Evolutionary conservation across 805 yeast genomes (phyloP).

Genomic region (Ogataea angusta): DNA sequence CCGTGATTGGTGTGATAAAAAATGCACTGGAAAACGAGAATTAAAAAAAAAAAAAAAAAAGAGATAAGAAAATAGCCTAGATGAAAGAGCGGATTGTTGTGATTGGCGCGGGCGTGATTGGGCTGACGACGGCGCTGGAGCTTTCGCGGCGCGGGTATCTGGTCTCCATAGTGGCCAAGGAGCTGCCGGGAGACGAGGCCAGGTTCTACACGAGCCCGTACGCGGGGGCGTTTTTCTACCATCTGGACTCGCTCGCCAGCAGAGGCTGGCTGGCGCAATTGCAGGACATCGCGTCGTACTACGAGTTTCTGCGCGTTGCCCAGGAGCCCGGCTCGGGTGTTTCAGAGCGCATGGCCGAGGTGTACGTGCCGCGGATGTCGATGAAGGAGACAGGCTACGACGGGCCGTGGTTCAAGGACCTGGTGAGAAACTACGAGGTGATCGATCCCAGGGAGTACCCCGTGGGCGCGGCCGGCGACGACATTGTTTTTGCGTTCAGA

Average conservation of each 20-base stretch:
- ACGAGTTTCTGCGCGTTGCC: conserved; percentile 36
- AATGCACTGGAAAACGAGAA: conserved; percentile 51
- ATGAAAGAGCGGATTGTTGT: conserved; percentile 16
- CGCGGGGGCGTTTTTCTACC: conserved; percentile 49
- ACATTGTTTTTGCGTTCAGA: conserved; percentile 42
- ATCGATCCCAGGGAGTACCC: conserved; percentile 33
- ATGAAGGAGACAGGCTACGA: conserved; percentile 27
- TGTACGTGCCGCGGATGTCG: conserved; percentile 28
- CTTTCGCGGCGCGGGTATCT: conserved; percentile 39
- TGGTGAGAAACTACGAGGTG: conserved; percentile 35
- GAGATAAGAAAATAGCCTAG: too few relatives aligned
- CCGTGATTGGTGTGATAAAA: conserved; percentile 84
- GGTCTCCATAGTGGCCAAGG: conserved; percentile 49
- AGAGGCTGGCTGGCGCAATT: conserved; percentile 27
- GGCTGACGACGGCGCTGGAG: conserved; percentile 49
- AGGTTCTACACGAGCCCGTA: conserved; percentile 43
- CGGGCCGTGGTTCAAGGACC: conserved; percentile 39
- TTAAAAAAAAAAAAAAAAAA: background rate
- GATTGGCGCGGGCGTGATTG: conserved; percentile 52
- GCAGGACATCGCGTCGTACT: conserved; percentile 37
- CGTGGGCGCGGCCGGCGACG: conserved; percentile 23
- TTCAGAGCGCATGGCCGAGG: conserved; percentile 29
- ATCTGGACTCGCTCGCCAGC: conserved; percentile 36
- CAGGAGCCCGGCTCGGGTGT: conserved; percentile 40
- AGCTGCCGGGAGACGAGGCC: conserved; percentile 38